phyloP scores from a whole-genome alignment of 1,139 yeast genomes.

The Kodamaea plutei region DNA sequence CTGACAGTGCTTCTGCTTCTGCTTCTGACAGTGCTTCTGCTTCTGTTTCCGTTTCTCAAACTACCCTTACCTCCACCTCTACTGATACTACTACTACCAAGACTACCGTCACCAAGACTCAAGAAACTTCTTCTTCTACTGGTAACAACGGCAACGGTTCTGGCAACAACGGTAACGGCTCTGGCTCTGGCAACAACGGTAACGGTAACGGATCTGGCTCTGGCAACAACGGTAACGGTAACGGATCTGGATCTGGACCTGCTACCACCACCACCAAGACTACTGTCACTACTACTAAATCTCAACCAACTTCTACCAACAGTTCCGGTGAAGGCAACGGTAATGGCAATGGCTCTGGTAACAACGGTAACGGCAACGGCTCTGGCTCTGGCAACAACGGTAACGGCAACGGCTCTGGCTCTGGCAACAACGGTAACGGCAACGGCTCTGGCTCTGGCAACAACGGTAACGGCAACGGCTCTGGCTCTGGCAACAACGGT shows the following conservation, averaged over 20 bases:
- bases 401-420: conserved; percentile 1
- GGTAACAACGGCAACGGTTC: not conserved
- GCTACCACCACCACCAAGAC: not conserved
- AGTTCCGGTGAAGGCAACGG: not conserved
- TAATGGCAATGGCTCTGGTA: not conserved
- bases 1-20: not conserved
- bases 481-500: not conserved
- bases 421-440: not conserved
- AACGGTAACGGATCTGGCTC: not conserved
- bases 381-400: conserved; percentile 1
- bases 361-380: not conserved
- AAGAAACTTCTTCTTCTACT: not conserved
- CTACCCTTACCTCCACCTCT: not conserved
- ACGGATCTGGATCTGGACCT: conserved; percentile 1
- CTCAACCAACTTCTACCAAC: not conserved
- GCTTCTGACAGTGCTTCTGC: not conserved
- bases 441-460: conserved; percentile 1
- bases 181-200: not conserved
- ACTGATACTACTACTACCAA: not conserved
- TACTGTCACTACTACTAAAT: not conserved
- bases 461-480: not conserved
- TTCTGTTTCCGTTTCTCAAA: not conserved
- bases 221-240: not conserved
- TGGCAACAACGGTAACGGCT: not conserved
- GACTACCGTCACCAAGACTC: not conserved